These are phyloP conservation scores for Podila horticola DNA, from an alignment of 192 early-diverging fungal species.

Conservation along the genomic window DNA sequence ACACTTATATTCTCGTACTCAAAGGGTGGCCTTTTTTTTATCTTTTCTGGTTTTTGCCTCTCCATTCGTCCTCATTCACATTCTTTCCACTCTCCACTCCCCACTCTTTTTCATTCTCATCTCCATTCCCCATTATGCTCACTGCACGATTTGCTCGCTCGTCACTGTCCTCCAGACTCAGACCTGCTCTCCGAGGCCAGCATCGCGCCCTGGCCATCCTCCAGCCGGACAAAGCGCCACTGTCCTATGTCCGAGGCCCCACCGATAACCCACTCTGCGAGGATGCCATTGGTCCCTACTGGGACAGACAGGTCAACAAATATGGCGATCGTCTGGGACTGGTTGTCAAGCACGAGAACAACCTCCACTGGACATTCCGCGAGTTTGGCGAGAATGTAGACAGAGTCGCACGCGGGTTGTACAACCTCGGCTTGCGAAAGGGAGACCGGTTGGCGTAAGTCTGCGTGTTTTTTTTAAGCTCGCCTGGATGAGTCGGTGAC, in stretches of 20 bases:
- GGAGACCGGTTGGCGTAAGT: conserved; percentile 59
- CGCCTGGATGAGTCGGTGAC: background rate
- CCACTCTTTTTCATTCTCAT: background rate
- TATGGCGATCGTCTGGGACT: conserved; percentile 52
- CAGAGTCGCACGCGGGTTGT: conserved; percentile 52
- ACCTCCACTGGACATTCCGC: conserved; percentile 54
- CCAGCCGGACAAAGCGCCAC: background rate
- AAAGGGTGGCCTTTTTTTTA: background rate
- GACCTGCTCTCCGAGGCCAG: background rate
- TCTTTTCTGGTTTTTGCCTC: background rate
- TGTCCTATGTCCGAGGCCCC: conserved; percentile 45
- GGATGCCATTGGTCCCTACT: conserved; percentile 52
- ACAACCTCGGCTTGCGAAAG: conserved; percentile 53
- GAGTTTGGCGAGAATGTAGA: conserved; percentile 56
- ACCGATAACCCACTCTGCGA: conserved; percentile 45
- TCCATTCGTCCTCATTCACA: background rate
- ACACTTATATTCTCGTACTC: too few relatives aligned
- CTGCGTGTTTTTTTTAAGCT: background rate
- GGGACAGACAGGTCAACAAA: conserved; percentile 37
- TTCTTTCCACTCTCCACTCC: conserved; percentile 2
- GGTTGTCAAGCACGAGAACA: conserved; percentile 55
- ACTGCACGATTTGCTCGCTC: background rate
- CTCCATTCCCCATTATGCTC: background rate
- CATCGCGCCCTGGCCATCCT: conserved; percentile 1
- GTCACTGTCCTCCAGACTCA: background rate